These are phyloP conservation scores for Mycena indigotica DNA, from an alignment of 768 basidiomycete species.

Conservation along the genomic window DNA sequence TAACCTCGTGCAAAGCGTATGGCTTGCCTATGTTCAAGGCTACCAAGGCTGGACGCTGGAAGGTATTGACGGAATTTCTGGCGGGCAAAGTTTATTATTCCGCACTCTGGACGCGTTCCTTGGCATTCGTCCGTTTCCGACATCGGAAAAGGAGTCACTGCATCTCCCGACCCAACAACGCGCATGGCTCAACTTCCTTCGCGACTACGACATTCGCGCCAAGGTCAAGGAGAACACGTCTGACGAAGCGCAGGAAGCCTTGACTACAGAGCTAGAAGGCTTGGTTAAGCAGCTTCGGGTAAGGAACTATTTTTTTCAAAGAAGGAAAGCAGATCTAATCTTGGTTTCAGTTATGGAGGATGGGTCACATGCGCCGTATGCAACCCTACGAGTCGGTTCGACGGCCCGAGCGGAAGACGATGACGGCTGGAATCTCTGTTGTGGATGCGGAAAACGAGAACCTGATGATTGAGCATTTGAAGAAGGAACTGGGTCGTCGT, in stretches of 20 bases:
- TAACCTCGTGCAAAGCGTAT: slow-evolving; percentile 9
- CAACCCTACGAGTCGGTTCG: slow-evolving; percentile 22
- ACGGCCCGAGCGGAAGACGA: slow-evolving; percentile 22
- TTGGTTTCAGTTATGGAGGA: slow-evolving; percentile 16
- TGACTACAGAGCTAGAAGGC: slow-evolving; percentile 18
- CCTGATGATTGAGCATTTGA: slow-evolving; percentile 22
- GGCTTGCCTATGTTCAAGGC: slow-evolving; percentile 22
- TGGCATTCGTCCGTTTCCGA: slow-evolving; percentile 20
- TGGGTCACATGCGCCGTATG: slow-evolving; percentile 25
- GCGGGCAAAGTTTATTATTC: slow-evolving; percentile 22
- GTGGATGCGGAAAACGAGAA: slow-evolving; percentile 16
- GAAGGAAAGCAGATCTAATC: not conserved
- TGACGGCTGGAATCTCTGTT: slow-evolving; percentile 23
- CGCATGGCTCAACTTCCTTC: slow-evolving; percentile 19
- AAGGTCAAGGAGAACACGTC: slow-evolving; percentile 2
- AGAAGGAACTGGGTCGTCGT: slow-evolving; percentile 15
- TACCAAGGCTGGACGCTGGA: slow-evolving; percentile 24
- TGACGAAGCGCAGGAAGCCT: slow-evolving; percentile 1
- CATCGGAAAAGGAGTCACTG: slow-evolving; percentile 16
- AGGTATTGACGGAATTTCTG: slow-evolving; percentile 22
- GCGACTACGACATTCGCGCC: slow-evolving; percentile 21
- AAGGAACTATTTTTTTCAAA: not conserved
- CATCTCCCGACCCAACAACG: slow-evolving; percentile 16
- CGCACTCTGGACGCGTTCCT: slow-evolving; percentile 24
- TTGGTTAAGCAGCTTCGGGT: slow-evolving; percentile 23